A percentile compares a stretch with the other conserved stretches of the same genome.
Evolutionary conservation across 75 land plant genomes (phyloP).

Genomic region (Isoetes taiwanensis): DNA sequence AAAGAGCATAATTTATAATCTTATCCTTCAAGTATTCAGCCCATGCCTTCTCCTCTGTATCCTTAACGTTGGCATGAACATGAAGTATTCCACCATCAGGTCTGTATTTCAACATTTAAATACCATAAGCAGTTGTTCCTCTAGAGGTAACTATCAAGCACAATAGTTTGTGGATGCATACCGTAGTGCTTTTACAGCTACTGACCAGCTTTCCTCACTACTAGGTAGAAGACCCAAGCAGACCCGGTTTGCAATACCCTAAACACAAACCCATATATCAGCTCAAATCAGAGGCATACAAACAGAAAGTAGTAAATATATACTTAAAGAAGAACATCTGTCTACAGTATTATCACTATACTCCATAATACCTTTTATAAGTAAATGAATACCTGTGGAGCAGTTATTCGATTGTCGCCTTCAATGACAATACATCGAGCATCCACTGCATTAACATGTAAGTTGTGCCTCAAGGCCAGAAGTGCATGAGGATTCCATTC

Average conservation of each 20-base stretch:
- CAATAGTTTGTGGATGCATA: not conserved
- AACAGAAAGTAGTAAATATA: not conserved
- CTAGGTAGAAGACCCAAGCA: constrained; percentile 83
- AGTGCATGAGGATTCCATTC: constrained; percentile 92
- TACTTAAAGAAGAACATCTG: not conserved
- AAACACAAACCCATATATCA: constrained; percentile 1
- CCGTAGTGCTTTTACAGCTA: constrained; percentile 74
- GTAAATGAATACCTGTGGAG: constrained; percentile 44
- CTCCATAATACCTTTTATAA: too few relatives aligned
- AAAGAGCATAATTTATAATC: constrained; percentile 22
- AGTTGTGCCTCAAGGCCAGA: constrained; percentile 54
- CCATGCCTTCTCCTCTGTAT: constrained; percentile 61
- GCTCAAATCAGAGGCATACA: not conserved
- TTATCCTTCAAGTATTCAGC: constrained; percentile 33
- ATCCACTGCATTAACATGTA: constrained; percentile 49
- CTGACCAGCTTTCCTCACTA: constrained; percentile 76
- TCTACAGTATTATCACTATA: not conserved
- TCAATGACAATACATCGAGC: constrained; percentile 62
- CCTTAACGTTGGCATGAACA: constrained; percentile 81
- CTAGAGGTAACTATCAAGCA: not conserved
- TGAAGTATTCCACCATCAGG: constrained; percentile 65
- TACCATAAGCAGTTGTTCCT: not conserved
- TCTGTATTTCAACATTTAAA: constrained; percentile 23
- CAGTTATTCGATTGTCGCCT: constrained; percentile 71
- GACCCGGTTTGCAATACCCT: constrained; percentile 86